Base-by-base conservation (phyloP, 2,329 filamentous ascomycete species). In the Microdochium paspali region DNA sequence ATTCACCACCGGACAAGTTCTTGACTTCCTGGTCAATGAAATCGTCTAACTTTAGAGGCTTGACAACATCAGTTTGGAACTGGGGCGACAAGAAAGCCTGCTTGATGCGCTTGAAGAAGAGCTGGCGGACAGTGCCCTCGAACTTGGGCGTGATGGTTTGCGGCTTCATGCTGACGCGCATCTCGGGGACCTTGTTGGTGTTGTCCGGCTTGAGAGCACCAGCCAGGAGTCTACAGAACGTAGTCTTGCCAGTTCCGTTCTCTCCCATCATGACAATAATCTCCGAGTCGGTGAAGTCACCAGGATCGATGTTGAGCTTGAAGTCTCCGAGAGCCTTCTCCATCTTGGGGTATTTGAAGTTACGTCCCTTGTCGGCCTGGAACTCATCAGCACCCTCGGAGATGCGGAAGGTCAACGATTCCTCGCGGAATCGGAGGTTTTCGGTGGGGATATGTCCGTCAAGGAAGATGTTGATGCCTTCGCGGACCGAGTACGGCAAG, bases 81-180 rank as follows among this genome's bases (percentile, higher is more conserved):
- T 98, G 93, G 25, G 93, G 93, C 58, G 84, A 93, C 59, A 98
- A 69, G 80, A 98, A 98, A 31, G 91, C 84, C 52, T 90, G 84
- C 79, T 95, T 95, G 71, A 98, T 98, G 75, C 93, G 91, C 84
- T 98, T 98, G 82, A 97, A 95, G 78, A 98, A 97, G 45, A 98
- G 79, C 69, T 96, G 90, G 53, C 93, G 89, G 49, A 98, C 93
- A 32, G 91, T 98, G 54, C 94, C 93, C 56, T 90, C 85, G 65
- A 95, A 98, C 70, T 96, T 98, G 63, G 93, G 93, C 2, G 90
- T 98, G 62, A 98, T 98, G 61, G 94, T 98, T 74, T 98, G 93
- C 20, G 94, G 94, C 79, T 98, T 98, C 90, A 97, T 94, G 74
- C 85, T 90, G 66, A 98, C 95, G 73, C 87, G 90, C 90, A 98